Base-by-base conservation (phyloP, 2,329 filamentous ascomycete species). In the Chalara sp. region DNA sequence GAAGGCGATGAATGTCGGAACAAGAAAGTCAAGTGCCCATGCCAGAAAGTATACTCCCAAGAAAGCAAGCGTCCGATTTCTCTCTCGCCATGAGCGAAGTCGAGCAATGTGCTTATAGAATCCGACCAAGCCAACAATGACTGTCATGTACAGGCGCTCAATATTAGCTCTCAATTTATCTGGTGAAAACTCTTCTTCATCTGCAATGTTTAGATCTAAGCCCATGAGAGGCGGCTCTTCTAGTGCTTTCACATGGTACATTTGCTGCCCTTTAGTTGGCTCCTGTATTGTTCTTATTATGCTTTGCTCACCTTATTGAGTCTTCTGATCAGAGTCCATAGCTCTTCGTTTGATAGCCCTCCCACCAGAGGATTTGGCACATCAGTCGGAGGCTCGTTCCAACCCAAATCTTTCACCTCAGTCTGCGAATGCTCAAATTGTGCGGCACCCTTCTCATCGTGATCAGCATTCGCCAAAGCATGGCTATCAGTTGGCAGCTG, bases 141-240 rank as follows among this genome's bases (percentile, higher is more conserved):
- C 80, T 0, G 85, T 88, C 76, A 89, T 90, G 65, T 95, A 95
- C 8, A 93, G 71, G 11, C 89, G 76, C 68, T 95, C 89, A 4
- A 93, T 65, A 48, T 86, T 89, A 2, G 84, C 80, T 8, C 89
- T 78, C 43, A 95, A 72, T 69, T 93, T 93, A 62, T 93, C 88
- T 0, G 89, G 88, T 0, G 86, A 88, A 65, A 93, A 93, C 51
- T 91, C 86, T 58, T 93, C 88, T 49, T 92, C 84, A 39, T 90
- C 84, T 5, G 87, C 84, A 50, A 89, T 84, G 58, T 90, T 89
- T 52, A 95, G 76, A 65, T 95, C 89, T 37, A 95, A 71, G 11
- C 82, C 80, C 5, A 85, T 86, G 1, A 86, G 76, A 1, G 6
- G 79, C 68, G 76, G 70, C 30, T 68, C 60, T 0, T 66, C 58